Percentiles rank a stretch among this genome's conserved stretches.
Conservation (phyloP, 2,329 filamentous ascomycete genomes). For the Leptographium radiaticola region DNA sequence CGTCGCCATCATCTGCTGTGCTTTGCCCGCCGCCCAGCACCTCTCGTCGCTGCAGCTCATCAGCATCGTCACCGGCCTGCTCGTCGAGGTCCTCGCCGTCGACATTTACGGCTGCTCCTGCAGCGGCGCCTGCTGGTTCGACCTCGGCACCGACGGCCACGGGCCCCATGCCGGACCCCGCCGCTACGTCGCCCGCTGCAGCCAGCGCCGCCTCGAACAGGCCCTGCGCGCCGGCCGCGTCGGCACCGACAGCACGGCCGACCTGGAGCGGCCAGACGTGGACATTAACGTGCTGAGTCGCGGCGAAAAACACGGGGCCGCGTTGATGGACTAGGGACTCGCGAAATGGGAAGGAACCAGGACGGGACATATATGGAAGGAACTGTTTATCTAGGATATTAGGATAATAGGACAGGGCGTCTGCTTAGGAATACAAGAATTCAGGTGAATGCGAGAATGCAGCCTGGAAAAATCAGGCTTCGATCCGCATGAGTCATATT, state of each 20-base stretch:
- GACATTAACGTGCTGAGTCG: constrained; percentile 16
- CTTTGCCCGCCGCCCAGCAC: constrained; percentile 35
- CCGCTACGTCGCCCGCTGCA: constrained; percentile 29
- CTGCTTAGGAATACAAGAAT: too few species aligned
- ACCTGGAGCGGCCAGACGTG: constrained; percentile 7
- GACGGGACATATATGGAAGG: neutral
- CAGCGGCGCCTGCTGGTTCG: constrained; percentile 29
- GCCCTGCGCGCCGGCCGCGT: constrained; percentile 10
- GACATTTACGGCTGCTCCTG: constrained; percentile 38
- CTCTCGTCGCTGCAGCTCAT: constrained; percentile 34
- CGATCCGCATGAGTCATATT: too few species aligned
- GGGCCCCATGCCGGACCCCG: constrained; percentile 22
- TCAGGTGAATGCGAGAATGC: too few species aligned
- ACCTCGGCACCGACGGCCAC: constrained; percentile 15
- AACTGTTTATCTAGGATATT: too few species aligned
- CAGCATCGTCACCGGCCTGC: constrained; percentile 28
- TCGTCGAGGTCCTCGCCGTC: constrained; percentile 30
- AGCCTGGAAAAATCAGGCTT: too few species aligned
- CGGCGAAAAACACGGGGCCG: constrained; percentile 17
- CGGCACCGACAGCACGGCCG: neutral
- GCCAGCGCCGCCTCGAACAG: constrained; percentile 22
- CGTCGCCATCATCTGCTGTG: constrained; percentile 38
- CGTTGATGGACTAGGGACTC: constrained; percentile 9
- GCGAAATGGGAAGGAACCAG: neutral
- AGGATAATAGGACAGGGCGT: too few species aligned